Base-by-base conservation (phyloP, 495 filamentous ascomycete species). In the Extremus antarcticus region DNA sequence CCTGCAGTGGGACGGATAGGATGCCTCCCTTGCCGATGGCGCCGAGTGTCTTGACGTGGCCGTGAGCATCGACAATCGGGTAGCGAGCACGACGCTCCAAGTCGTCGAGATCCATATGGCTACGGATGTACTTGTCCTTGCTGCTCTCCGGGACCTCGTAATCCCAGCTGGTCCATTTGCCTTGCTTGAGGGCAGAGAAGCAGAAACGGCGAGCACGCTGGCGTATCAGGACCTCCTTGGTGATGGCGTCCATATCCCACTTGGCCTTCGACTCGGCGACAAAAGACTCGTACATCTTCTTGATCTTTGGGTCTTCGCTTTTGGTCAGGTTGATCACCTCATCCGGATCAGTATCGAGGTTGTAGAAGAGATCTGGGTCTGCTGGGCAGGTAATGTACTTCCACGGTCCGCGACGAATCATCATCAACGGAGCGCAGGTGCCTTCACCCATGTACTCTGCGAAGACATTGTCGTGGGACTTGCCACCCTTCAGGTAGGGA, bases 391-490 rank as follows among this genome's bases (percentile, higher is more conserved):
- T 85, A 56, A 87, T 76, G 57, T 86, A 91, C 71, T 95, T 95
- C 83, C 83, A 92, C 43, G 71, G 71, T 11, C 87, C 88, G 43
- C 85, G 81, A 25, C 80, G 78, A 64, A 95, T 94, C 88, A 95
- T 95, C 71, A 92, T 84, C n/a, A 90, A 74, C 0, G 88, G 88
- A 3, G 84, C 80, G 55, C 90, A 76, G 2, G 88, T 92, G 43
- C 88, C 88, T 69, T 95, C 88, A 19, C 85, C 88, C 66, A 86
- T 88, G 68, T 94, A 95, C 69, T 95, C 88, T 52, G 85, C 87
- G 61, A 88, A 83, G 20, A 88, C 88, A 11, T 83, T 87, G 59
- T 94, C 87, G 57, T 75, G 74, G 19, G 80, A 73, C 2, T 77
- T 70, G 10, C 70, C 68, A 13, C 81, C 84, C 29, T 82, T 73